phyloP scores from a whole-genome alignment of 345 rosid species.

The Eucalyptus virginea region DNA sequence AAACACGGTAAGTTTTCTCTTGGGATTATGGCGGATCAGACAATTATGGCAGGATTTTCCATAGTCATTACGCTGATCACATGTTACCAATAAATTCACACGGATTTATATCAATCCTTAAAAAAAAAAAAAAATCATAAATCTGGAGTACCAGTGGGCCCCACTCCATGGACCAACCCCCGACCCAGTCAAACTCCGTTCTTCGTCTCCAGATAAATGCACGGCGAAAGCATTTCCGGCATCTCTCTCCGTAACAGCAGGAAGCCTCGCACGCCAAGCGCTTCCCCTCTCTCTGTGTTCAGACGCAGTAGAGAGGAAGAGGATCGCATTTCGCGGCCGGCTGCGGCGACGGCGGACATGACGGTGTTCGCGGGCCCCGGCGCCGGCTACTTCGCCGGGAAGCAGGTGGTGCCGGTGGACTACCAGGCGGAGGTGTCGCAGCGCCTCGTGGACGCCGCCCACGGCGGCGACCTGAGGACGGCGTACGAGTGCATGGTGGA shows the following conservation, averaged over 20 bases:
- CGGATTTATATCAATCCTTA: background rate
- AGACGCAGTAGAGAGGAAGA: background rate
- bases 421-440: conserved; percentile 47
- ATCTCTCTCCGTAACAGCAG: background rate
- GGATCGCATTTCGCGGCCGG: background rate
- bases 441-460: conserved; percentile 41
- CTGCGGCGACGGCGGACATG: background rate
- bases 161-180: background rate
- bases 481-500: conserved; percentile 31
- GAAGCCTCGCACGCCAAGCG: background rate
- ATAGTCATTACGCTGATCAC: background rate
- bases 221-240: background rate
- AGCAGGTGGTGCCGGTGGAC: conserved; percentile 35
- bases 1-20: background rate
- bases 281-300: background rate
- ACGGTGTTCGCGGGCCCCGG: conserved; percentile 2
- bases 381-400: conserved; percentile 9
- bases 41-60: background rate
- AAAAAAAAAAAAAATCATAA: background rate
- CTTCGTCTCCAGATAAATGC: background rate
- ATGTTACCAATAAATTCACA: background rate
- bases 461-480: conserved; percentile 16
- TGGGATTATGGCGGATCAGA: background rate
- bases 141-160: background rate
- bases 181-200: background rate